phyloP scores from a whole-genome alignment of 805 yeast genomes.

The Ogataea zsoltii region DNA sequence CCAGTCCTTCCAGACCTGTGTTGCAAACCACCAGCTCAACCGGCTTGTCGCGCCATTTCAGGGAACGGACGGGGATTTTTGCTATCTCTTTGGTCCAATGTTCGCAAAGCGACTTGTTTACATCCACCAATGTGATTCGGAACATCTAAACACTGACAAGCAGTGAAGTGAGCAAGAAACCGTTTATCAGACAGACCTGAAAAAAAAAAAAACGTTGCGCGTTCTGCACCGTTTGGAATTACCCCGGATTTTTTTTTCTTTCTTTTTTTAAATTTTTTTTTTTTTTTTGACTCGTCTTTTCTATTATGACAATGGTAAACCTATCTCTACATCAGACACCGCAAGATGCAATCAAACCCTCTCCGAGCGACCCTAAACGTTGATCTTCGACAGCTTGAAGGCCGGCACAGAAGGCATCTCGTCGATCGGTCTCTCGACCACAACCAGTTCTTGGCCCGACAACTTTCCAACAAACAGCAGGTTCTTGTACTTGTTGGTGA shows the following conservation, averaged over 20 bases:
- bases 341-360: too few relatives aligned
- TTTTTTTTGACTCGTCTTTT: too few relatives aligned
- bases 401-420: constrained; percentile 60
- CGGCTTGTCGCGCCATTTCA: constrained; percentile 22
- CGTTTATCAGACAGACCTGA: too few relatives aligned
- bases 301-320: constrained; percentile 2
- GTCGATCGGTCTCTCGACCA: constrained; percentile 74
- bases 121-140: constrained; percentile 26
- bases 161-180: too few relatives aligned
- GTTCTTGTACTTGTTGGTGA: constrained; percentile 74
- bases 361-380: constrained; percentile 35
- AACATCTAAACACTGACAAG: too few relatives aligned
- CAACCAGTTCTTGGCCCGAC: constrained; percentile 54
- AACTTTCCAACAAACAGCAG: constrained; percentile 61
- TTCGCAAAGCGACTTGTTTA: constrained; percentile 21
- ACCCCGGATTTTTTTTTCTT: background rate
- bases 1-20: constrained; percentile 10
- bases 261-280: background rate
- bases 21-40: constrained; percentile 22
- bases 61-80: constrained; percentile 1
- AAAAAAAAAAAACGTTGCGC: background rate
- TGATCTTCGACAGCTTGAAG: constrained; percentile 59
- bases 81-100: constrained; percentile 21
- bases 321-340: background rate
- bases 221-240: background rate